phyloP scores from a whole-genome alignment of 441 rosid genomes.

The Manihot esculenta region DNA sequence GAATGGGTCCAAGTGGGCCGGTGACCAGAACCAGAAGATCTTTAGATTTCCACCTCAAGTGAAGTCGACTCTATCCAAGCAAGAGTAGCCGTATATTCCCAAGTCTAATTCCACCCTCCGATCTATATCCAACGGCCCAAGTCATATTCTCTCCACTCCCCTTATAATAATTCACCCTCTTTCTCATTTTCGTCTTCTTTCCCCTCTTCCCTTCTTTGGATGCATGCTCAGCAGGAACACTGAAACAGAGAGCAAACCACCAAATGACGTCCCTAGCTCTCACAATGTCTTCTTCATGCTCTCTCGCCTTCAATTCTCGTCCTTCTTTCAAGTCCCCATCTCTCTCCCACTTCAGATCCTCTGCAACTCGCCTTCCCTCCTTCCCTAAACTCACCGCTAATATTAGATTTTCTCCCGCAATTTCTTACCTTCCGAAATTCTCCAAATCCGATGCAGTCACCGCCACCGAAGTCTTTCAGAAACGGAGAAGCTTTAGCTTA shows the following conservation, averaged over 20 bases:
- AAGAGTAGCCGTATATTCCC: no score
- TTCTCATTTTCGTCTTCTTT: neutral
- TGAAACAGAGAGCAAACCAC: constrained; percentile 3
- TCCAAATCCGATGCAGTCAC: constrained; percentile 1
- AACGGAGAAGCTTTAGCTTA: neutral
- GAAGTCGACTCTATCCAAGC: constrained; percentile 18
- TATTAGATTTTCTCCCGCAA: neutral
- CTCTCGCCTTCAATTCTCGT: constrained; percentile 42
- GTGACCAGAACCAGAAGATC: constrained; percentile 20
- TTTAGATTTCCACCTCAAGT: constrained; percentile 23
- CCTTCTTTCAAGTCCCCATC: constrained; percentile 42
- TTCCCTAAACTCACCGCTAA: constrained; percentile 20
- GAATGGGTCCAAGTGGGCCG: constrained; percentile 14
- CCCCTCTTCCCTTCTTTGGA: no score
- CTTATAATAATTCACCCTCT: neutral
- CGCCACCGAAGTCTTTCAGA: neutral
- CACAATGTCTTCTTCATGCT: constrained; percentile 44
- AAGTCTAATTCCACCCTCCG: neutral
- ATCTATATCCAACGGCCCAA: constrained; percentile 35
- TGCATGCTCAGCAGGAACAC: neutral
- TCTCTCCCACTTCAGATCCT: constrained; percentile 30
- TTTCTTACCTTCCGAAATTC: constrained; percentile 11
- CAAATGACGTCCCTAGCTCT: constrained; percentile 81
- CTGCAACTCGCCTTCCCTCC: constrained; percentile 16
- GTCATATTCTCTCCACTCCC: neutral